These are phyloP conservation scores for Parasarocladium wereldwijsianum DNA, from an alignment of 2,329 filamentous ascomycete genomes.

Conservation along the genomic window DNA sequence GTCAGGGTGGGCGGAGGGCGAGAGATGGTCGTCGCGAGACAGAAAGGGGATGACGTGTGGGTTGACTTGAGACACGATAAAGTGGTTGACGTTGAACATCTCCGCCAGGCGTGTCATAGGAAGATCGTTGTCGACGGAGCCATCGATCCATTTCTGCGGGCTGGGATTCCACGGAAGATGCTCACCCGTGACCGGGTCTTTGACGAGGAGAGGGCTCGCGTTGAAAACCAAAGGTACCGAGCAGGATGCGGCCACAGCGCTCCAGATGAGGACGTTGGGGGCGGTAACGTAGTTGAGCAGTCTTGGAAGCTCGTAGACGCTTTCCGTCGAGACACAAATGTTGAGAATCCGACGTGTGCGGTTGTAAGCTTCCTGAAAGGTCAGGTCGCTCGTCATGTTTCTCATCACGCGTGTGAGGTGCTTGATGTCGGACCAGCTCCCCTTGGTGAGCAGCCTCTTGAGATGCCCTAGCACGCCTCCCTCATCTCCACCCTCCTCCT, in stretches of 20 bases:
- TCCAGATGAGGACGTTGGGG: slow-evolving; percentile 92
- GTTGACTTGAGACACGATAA: slow-evolving; percentile 94
- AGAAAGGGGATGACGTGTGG: slow-evolving; percentile 86
- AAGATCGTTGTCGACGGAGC: slow-evolving; percentile 86
- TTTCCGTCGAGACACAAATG: slow-evolving; percentile 81
- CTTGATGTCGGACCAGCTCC: slow-evolving; percentile 71
- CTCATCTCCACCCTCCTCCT: slow-evolving; percentile 42
- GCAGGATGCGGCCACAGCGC: slow-evolving; percentile 88
- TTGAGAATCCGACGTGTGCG: slow-evolving; percentile 85
- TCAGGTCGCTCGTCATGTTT: slow-evolving; percentile 69
- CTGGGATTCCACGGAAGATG: slow-evolving; percentile 75
- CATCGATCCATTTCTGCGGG: slow-evolving; percentile 80
- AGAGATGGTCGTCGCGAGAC: slow-evolving; percentile 51
- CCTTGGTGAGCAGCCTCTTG: slow-evolving; percentile 62
- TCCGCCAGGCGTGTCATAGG: slow-evolving; percentile 81
- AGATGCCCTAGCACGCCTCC: slow-evolving; percentile 50
- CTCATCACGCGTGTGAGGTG: slow-evolving; percentile 74
- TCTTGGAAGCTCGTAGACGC: slow-evolving; percentile 72
- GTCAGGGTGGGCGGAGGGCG: slow-evolving; percentile 16
- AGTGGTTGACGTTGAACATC: slow-evolving; percentile 97
- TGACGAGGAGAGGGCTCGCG: slow-evolving; percentile 63
- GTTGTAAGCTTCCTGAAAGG: slow-evolving; percentile 92
- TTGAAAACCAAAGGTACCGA: slow-evolving; percentile 82
- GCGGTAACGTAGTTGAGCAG: slow-evolving; percentile 87
- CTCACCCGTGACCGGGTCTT: slow-evolving; percentile 67